Base-by-base conservation (phyloP, 176 grass and related monocot species). In the Zizania latifolia region DNA sequence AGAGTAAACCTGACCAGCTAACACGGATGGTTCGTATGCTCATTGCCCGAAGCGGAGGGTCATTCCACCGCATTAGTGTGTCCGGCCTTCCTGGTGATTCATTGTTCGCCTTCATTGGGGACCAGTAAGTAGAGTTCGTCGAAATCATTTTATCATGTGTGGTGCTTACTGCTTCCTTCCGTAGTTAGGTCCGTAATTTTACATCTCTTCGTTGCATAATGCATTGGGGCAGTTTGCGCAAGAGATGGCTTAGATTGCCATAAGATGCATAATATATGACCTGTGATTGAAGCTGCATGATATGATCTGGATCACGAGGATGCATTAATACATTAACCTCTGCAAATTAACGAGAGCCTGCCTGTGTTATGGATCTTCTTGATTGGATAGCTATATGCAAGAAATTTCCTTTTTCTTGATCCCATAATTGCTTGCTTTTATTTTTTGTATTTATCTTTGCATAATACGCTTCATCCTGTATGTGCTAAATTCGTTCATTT, bases 1-100 rank as follows among this genome's bases (percentile, higher is more conserved):
- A 90, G 69, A 89, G 89, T 57, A 90, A 87, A 46, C 94, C 94
- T 1, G 86, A 91, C 43, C 86, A 94, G 84, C 68, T 93, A 8
- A 82, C 76, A 26, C 91, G 86, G 29, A 98, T 98, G 94, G 86
- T 98, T 65, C 84, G 85, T 68, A 86, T 89, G 35, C 94, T 98
- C 32, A 60, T 94, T 51, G 43, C 68, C 30, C 87, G 86, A 54
- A 94, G 91, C 16, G 84, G 84, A 30, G 88, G 82, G 68, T 90
- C 95, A 14, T 88, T 87, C 75, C 81, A 80, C 79, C 86, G 95
- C 41, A 86, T 99, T 39, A 87, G 86, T 48, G 82, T 92, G 72
- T 94, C 81, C 8, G 89, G 91, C 22, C 84, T 99, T 35, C 83
- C 83, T 22, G 86, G 65, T 34, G 95, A 99, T 68, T 85, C 89